phyloP scores from a whole-genome alignment of 2,329 filamentous ascomycete genomes.

The Monosporascus sp. region DNA sequence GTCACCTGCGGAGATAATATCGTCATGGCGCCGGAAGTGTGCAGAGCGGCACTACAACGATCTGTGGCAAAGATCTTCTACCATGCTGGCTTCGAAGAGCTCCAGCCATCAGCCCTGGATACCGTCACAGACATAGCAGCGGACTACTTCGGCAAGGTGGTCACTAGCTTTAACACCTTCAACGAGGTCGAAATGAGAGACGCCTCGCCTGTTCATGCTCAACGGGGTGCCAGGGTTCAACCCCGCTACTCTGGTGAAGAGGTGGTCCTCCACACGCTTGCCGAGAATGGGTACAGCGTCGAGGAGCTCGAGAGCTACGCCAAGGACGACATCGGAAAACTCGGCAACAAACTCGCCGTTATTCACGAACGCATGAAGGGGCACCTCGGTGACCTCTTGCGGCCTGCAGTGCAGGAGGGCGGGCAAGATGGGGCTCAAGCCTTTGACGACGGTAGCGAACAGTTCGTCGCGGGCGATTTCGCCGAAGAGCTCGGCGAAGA shows the following conservation, averaged over 20 bases:
- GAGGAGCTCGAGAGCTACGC: constrained; percentile 80
- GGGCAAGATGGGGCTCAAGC: constrained; percentile 77
- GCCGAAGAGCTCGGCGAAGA: constrained; percentile 97
- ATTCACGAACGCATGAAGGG: constrained; percentile 94
- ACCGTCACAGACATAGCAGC: constrained; percentile 82
- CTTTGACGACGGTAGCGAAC: constrained; percentile 95
- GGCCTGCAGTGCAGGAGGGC: constrained; percentile 77
- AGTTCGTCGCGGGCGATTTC: constrained; percentile 95
- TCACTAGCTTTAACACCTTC: constrained; percentile 74
- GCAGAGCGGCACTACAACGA: constrained; percentile 78
- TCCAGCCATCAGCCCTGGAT: constrained; percentile 90
- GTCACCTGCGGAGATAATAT: constrained; percentile 86
- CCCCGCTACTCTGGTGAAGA: constrained; percentile 78
- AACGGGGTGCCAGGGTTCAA: constrained; percentile 43
- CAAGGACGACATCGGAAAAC: constrained; percentile 86
- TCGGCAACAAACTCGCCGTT: constrained; percentile 69
- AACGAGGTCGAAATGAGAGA: constrained; percentile 75
- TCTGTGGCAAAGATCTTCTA: constrained; percentile 95
- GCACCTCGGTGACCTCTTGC: constrained; percentile 86
- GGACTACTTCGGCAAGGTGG: constrained; percentile 84
- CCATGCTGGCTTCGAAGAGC: constrained; percentile 93
- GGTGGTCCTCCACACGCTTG: constrained; percentile 77
- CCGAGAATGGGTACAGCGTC: constrained; percentile 78
- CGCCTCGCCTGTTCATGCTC: constrained; percentile 34
- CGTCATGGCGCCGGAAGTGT: constrained; percentile 77